Percentiles rank a stretch among this genome's conserved stretches.
These are phyloP conservation scores for Dysphania ambrosioides DNA, from an alignment of 148 eudicot genomes.

Conservation along the genomic window DNA sequence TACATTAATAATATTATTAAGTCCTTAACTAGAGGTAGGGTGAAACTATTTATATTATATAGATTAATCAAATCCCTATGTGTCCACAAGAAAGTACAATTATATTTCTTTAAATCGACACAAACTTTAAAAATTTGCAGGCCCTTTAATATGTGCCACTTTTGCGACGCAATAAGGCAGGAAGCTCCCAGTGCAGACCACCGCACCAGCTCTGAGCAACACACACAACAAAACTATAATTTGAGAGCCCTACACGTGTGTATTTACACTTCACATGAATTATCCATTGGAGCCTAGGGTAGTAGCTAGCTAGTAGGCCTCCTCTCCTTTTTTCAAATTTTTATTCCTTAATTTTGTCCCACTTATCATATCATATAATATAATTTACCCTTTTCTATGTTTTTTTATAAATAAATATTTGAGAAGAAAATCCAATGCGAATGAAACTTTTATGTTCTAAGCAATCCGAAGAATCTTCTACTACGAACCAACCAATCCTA, in stretches of 20 bases:
- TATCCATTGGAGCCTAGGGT: slow-evolving; percentile 25
- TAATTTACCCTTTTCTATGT: not conserved
- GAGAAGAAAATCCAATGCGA: not conserved
- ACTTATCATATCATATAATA: not conserved
- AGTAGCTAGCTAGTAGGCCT: slow-evolving; percentile 4
- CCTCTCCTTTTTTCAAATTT: slow-evolving; percentile 1
- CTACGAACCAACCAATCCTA: too few species aligned
- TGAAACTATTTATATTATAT: too few species aligned
- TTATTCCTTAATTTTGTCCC: slow-evolving; percentile 24
- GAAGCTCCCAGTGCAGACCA: slow-evolving; percentile 21
- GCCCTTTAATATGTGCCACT: slow-evolving; percentile 17
- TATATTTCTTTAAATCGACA: not conserved
- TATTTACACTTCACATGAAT: slow-evolving; percentile 16
- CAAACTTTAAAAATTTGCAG: slow-evolving; percentile 13
- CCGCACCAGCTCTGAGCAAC: slow-evolving; percentile 12
- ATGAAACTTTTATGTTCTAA: not conserved
- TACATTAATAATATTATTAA: too few species aligned
- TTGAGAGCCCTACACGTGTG: slow-evolving; percentile 20
- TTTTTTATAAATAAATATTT: not conserved
- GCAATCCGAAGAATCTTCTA: too few species aligned
- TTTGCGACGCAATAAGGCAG: slow-evolving; percentile 9
- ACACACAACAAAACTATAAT: not conserved
- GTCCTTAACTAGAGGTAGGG: too few species aligned
- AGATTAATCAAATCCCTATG: slow-evolving; percentile 19
- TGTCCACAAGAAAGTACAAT: slow-evolving; percentile 12